Evolutionary conservation across 768 basidiomycete species (phyloP).

Genomic region (Suillus sp.): DNA sequence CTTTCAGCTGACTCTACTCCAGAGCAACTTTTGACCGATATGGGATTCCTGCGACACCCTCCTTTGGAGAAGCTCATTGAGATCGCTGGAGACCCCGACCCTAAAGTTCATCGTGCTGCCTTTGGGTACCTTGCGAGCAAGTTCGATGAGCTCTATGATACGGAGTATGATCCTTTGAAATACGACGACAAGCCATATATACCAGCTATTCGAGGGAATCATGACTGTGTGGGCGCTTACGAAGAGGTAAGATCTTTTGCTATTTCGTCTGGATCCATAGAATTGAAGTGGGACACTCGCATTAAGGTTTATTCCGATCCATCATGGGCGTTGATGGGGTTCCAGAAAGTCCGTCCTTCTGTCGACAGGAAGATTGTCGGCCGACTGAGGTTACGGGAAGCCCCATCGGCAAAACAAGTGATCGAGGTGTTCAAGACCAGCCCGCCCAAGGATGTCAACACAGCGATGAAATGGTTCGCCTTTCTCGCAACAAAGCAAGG

Average conservation of each 20-base stretch:
- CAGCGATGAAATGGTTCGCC: constrained; percentile 64
- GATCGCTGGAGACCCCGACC: constrained; percentile 49
- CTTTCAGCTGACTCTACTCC: constrained; percentile 12
- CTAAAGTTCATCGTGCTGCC: constrained; percentile 52
- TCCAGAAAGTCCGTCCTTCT: constrained; percentile 56
- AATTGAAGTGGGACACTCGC: background rate
- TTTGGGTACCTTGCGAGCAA: constrained; percentile 80
- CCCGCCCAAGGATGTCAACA: constrained; percentile 49
- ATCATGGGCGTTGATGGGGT: constrained; percentile 70
- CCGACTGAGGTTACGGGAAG: constrained; percentile 65
- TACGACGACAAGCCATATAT: constrained; percentile 69
- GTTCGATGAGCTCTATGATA: constrained; percentile 51
- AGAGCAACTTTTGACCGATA: constrained; percentile 46
- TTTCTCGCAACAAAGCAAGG: constrained; percentile 61
- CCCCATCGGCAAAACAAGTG: constrained; percentile 61
- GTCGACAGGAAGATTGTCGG: constrained; percentile 47
- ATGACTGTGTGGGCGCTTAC: constrained; percentile 57
- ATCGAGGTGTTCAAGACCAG: constrained; percentile 53
- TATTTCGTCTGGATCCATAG: background rate
- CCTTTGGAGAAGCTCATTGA: constrained; percentile 62
- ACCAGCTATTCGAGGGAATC: constrained; percentile 59
- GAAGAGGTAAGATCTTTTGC: constrained; percentile 50
- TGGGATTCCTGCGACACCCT: constrained; percentile 67
- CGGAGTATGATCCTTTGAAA: constrained; percentile 49
- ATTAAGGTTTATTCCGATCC: constrained; percentile 64